phyloP scores from a whole-genome alignment of 140 eudicot genomes.

The Erigeron philadelphicus region DNA sequence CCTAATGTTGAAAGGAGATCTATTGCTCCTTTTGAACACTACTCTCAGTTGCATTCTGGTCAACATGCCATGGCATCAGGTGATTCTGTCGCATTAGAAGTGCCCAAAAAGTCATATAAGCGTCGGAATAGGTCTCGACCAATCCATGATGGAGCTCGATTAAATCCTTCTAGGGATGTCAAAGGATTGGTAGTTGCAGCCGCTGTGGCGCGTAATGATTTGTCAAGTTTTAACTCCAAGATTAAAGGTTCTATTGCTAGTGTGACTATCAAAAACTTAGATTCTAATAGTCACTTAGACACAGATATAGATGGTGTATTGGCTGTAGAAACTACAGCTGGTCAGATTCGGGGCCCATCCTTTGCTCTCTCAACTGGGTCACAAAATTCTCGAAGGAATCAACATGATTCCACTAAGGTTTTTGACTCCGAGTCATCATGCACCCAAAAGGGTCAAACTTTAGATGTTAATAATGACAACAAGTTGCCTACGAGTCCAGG shows the following conservation, averaged over 20 bases:
- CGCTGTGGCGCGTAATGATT: conserved; percentile 23
- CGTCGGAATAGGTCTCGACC: conserved; percentile 73
- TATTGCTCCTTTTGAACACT: conserved; percentile 42
- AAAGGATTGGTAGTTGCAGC: conserved; percentile 39
- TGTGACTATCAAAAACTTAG: conserved; percentile 27
- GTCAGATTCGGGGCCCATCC: conserved; percentile 12
- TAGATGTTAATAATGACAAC: conserved; percentile 48
- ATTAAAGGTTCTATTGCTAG: conserved; percentile 34
- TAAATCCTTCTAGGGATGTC: conserved; percentile 44
- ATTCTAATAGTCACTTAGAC: conserved; percentile 35
- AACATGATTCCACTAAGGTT: conserved; percentile 33
- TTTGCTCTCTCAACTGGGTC: conserved; percentile 28
- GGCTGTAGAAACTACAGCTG: conserved; percentile 36
- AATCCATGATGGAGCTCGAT: conserved; percentile 60
- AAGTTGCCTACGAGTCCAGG: conserved; percentile 30
- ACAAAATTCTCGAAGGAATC: conserved; percentile 28
- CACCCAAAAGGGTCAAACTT: conserved; percentile 36
- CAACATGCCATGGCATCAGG: conserved; percentile 46
- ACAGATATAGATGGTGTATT: conserved; percentile 38
- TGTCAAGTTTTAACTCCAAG: conserved; percentile 25
- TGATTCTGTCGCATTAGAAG: conserved; percentile 58
- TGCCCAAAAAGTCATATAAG: conserved; percentile 76
- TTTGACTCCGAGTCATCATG: conserved; percentile 63
- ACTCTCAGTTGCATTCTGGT: conserved; percentile 39
- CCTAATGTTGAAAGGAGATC: conserved; percentile 48